These are phyloP conservation scores for Neurospora sp. DNA, from an alignment of 495 filamentous ascomycete genomes.

Conservation along the genomic window DNA sequence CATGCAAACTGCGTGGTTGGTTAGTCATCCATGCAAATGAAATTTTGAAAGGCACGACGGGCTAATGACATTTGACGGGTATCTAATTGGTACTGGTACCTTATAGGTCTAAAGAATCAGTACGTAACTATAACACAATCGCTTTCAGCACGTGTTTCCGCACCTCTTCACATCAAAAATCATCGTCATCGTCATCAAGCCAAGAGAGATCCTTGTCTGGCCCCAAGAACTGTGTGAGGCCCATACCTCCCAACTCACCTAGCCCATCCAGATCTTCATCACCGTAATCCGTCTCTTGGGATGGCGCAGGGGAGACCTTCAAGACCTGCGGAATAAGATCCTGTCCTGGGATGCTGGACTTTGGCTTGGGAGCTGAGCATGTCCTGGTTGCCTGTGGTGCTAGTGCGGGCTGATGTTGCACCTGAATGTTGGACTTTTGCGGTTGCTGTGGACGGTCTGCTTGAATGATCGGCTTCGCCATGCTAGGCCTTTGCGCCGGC, in stretches of 20 bases:
- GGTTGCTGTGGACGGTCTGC: neutral
- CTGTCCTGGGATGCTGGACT: neutral
- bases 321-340: neutral
- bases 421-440: neutral
- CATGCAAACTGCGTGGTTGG: neutral
- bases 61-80: neutral
- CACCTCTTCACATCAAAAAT: neutral
- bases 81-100: neutral
- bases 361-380: neutral
- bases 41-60: neutral
- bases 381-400: neutral
- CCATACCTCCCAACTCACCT: constrained; percentile 1
- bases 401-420: neutral
- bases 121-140: neutral
- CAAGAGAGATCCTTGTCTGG: neutral
- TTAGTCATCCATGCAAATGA: neutral
- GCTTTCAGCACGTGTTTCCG: neutral
- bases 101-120: neutral
- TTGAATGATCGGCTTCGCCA: neutral
- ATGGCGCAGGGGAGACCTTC: constrained; percentile 1
- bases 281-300: constrained; percentile 35
- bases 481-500: neutral
- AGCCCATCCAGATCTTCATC: constrained; percentile 25
- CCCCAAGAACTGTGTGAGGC: neutral
- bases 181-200: neutral